Base-by-base conservation (phyloP, 2,329 filamentous ascomycete species). In the Fusarium buxicola region DNA sequence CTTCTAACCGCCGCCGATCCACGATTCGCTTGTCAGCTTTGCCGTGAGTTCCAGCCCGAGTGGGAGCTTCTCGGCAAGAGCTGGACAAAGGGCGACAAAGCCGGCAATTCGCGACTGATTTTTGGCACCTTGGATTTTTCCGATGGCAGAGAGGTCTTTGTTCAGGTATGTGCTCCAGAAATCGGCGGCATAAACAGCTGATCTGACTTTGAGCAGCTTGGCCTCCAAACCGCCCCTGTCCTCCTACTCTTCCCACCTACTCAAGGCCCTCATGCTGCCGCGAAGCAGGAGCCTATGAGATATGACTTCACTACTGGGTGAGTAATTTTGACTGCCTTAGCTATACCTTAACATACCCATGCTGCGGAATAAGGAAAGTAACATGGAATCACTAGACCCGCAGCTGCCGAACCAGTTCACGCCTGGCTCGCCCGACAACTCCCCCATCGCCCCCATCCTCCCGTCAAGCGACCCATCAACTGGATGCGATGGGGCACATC, bases 151-250 rank as follows among this genome's bases (percentile, higher is more conserved):
- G 85, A 87, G 15, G 89, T 90, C 3, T 99, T 99, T 72, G 87
- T 97, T 80, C 91, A 91, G 79, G 94, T 97, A 60, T 15, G 68
- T 62, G 16, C 3, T 35, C 8, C 21, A 27, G 7, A 27, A 45
- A n/a, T 12, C 24, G 16, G 12, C 36, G 31, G 8, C 13, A 25
- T 43, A 9, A 16, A 18, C 46, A 8, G 31, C n/a, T 5, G 6
- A 16, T 58, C 63, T 66, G 16, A 70, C 63, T 13, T 47, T 0
- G 8, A 40, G 35, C 69, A 98, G 94, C 86, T 98, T 69, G 89
- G 91, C 77, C 88, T 99, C 36, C 92, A 97, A 88, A 97, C 94
- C 41, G 95, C 95, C 7, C 95, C 95, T 2, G 90, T 98, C 34
- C 84, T 99, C 38, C 81, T 97, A 39, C 81, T 96, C 66, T 98